These are phyloP conservation scores for Dalbergia cochinchinensis DNA, from an alignment of 306 rosid genomes.

Conservation along the genomic window DNA sequence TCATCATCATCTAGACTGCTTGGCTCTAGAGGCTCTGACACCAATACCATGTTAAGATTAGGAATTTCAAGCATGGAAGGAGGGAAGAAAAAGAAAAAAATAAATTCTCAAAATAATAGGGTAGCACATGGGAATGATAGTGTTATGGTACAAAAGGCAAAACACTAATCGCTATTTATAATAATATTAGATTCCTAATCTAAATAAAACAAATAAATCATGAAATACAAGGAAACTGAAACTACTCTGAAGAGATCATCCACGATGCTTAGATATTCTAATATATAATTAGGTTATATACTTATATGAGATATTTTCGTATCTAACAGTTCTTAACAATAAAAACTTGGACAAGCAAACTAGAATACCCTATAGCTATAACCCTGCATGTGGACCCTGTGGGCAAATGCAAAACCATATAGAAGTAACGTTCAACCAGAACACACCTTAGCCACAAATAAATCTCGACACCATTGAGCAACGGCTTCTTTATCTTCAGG, in stretches of 20 bases:
- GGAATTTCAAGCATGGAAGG: too few species aligned
- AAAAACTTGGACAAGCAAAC: constrained; percentile 7
- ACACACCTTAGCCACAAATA: constrained; percentile 72
- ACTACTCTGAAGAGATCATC: background rate
- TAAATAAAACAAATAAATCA: background rate
- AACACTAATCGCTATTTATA: background rate
- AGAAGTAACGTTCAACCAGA: background rate
- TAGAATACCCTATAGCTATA: background rate
- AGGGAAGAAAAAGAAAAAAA: too few species aligned
- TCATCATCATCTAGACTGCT: too few species aligned
- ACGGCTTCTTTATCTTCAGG: constrained; percentile 79
- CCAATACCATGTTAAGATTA: too few species aligned
- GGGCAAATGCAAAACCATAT: background rate
- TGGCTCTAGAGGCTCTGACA: too few species aligned
- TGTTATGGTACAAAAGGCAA: background rate
- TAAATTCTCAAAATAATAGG: too few species aligned
- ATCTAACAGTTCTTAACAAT: background rate
- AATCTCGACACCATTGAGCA: constrained; percentile 90
- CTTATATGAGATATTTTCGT: background rate
- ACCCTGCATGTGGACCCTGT: background rate
- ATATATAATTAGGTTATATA: background rate
- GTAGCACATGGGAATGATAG: background rate
- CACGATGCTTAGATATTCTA: background rate
- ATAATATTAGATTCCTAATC: background rate
- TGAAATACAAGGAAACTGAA: background rate